Base-by-base conservation (phyloP, 1,284 basidiomycete genomes). In the Cronartium quercuum region DNA sequence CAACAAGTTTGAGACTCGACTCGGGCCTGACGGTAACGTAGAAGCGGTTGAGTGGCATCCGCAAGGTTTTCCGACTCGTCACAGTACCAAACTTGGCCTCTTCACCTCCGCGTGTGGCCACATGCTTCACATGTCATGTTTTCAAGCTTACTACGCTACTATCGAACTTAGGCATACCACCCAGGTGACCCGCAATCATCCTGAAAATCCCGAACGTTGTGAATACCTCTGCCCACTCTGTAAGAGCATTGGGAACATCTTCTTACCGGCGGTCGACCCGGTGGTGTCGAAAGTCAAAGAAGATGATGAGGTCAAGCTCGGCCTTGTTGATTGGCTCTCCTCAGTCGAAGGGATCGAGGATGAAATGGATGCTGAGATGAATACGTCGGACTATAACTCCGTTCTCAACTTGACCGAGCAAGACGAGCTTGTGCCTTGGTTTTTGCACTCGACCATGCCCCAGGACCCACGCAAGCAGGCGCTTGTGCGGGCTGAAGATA, bases 151-250 rank as follows among this genome's bases (percentile, higher is more conserved):
- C 82, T 93, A 88, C 78, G 83, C 87, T 2, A 93, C 92, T 18
- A 90, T 96, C 69, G 88, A 92, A 73, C 89, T 90, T 77, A 88
- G 95, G 18, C 96, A 98, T 81, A 87, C 90, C 4, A 86, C 89
- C 0, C 95, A 98, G 80, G 88, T 92, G 3, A 92, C 93, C 6
- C 86, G 96, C 41, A 94, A 95, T 78, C 95, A 98, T 79, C 95
- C 96, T 0, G 95, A 98, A 81, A 91, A 89, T 79, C 90, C 94
- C 40, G 88, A 90, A 21, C 86, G 96, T 58, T 91, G 91, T 81
- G 96, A 99, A 82, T 98, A 90, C 83, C 91, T 98, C 68, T 98
- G 96, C 80, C 96, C 96, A 0, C 83, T 99, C n/a, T 99, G 96
- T 85, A 98, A 98, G 84, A 93, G 91, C 78, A 85, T 98, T 0